These are phyloP conservation scores for Mucor circinelloides DNA, from an alignment of 371 early-diverging fungal genomes.

Conservation along the genomic window DNA sequence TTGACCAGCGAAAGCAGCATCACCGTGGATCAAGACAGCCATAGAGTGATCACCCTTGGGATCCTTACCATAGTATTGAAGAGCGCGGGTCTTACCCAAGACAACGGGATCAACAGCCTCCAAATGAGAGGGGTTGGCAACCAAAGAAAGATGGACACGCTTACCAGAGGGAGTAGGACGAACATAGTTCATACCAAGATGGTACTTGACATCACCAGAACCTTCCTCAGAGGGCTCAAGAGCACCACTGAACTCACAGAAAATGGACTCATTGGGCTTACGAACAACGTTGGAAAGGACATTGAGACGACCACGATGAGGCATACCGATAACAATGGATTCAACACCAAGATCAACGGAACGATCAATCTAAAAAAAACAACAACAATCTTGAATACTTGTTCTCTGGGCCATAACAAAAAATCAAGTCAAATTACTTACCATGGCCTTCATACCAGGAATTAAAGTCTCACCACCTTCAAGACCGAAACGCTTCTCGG, in stretches of 20 bases:
- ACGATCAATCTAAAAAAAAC: conserved; percentile 75
- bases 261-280: conserved; percentile 97
- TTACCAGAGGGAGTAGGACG: conserved; percentile 95
- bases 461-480: conserved; percentile 97
- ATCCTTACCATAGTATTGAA: conserved; percentile 92
- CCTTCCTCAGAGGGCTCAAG: conserved; percentile 84
- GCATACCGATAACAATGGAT: conserved; percentile 96
- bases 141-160: conserved; percentile 93
- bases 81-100: conserved; percentile 93
- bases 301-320: conserved; percentile 97
- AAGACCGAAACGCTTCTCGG: conserved; percentile 97
- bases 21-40: conserved; percentile 95
- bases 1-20: conserved; percentile 97
- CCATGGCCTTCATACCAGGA: conserved; percentile 96
- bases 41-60: conserved; percentile 78
- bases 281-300: conserved; percentile 97
- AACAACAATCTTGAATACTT: background rate
- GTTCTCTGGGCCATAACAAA: background rate
- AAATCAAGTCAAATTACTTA: too few species aligned
- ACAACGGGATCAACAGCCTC: conserved; percentile 98
- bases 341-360: conserved; percentile 93
- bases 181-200: conserved; percentile 95
- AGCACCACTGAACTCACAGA: conserved; percentile 92
- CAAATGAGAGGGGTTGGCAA: conserved; percentile 98
- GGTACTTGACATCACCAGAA: conserved; percentile 98